Evolutionary conservation across 805 yeast species (phyloP).

Genomic region (Ogataea corticis): DNA sequence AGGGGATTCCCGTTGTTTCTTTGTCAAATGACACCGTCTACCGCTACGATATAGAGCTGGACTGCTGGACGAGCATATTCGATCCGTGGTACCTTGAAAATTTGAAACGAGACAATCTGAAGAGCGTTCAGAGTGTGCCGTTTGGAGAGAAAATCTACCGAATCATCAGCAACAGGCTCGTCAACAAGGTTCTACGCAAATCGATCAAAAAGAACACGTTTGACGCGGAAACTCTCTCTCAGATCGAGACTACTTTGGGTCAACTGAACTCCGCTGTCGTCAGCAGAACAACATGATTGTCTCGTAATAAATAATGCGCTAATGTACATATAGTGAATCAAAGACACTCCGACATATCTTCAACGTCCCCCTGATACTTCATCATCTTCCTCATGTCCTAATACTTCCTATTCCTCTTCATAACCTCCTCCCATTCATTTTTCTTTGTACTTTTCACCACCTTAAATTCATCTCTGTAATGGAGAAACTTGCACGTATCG

Average conservation of each 20-base stretch:
- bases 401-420: slow-evolving; percentile 26
- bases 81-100: slow-evolving; percentile 38
- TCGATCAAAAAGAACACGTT: background rate
- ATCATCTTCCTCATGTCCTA: too few relatives aligned
- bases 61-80: slow-evolving; percentile 47
- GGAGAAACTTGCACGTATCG: slow-evolving; percentile 93
- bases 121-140: background rate
- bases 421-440: slow-evolving; percentile 64
- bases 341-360: too few relatives aligned
- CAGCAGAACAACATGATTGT: background rate
- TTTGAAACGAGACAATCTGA: slow-evolving; percentile 5
- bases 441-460: slow-evolving; percentile 39
- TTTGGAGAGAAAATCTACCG: slow-evolving; percentile 15
- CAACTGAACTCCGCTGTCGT: slow-evolving; percentile 13
- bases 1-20: slow-evolving; percentile 45
- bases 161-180: slow-evolving; percentile 16
- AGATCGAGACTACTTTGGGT: slow-evolving; percentile 10
- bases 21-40: slow-evolving; percentile 42
- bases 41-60: slow-evolving; percentile 42
- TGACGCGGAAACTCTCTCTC: slow-evolving; percentile 2
- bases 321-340: slow-evolving; percentile 8
- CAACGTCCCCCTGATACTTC: too few relatives aligned
- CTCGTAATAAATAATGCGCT: background rate
- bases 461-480: slow-evolving; percentile 82
- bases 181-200: slow-evolving; percentile 8